phyloP scores from a whole-genome alignment of 176 grass and related monocot genomes.

The Metroxylon sagu region DNA sequence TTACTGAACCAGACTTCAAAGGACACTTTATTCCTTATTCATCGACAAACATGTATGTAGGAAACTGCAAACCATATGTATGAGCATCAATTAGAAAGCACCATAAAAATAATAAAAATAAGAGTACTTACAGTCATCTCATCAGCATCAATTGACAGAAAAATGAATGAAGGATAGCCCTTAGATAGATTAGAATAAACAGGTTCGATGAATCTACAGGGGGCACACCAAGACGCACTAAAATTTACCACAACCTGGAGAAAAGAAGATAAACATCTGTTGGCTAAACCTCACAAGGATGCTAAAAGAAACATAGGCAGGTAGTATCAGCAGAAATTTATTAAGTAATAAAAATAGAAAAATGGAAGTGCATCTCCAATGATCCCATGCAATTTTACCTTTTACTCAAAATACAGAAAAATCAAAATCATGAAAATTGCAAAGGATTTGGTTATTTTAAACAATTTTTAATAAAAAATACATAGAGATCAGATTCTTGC shows the following conservation, averaged over 20 bases:
- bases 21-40: too few relatives aligned
- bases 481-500: too few relatives aligned
- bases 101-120: not conserved
- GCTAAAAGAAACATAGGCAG: not conserved
- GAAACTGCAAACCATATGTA: not conserved
- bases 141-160: slow-evolving; percentile 63
- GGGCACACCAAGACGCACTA: slow-evolving; percentile 61
- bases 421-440: too few relatives aligned
- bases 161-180: slow-evolving; percentile 50
- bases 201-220: slow-evolving; percentile 49
- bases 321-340: not conserved
- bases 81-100: not conserved
- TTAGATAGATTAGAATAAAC: slow-evolving; percentile 41
- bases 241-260: slow-evolving; percentile 67
- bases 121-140: slow-evolving; percentile 36
- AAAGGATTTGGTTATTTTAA: too few relatives aligned
- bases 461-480: too few relatives aligned
- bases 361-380: too few relatives aligned
- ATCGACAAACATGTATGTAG: too few relatives aligned
- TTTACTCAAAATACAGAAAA: too few relatives aligned
- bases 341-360: too few relatives aligned
- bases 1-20: too few relatives aligned
- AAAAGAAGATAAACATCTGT: not conserved
- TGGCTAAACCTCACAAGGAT: not conserved
- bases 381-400: too few relatives aligned